These are phyloP conservation scores for Butyriboletus regius DNA, from an alignment of 1,284 basidiomycete species.

Conservation along the genomic window DNA sequence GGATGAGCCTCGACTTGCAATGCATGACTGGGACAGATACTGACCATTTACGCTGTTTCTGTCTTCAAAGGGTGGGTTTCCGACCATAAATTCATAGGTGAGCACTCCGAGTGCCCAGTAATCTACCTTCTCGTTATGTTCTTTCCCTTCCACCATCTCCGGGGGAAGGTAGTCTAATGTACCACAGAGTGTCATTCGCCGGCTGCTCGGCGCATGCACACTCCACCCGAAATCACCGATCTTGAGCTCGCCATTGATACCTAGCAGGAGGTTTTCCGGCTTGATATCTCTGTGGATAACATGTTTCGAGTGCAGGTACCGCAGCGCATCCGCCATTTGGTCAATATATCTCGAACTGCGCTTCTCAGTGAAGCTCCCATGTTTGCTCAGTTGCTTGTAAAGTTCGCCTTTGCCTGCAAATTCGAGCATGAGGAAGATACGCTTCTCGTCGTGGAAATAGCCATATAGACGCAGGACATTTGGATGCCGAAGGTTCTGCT, in stretches of 20 bases:
- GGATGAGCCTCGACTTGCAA: slow-evolving; percentile 1
- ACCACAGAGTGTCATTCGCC: slow-evolving; percentile 84
- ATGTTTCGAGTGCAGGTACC: slow-evolving; percentile 90
- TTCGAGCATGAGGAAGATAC: slow-evolving; percentile 97
- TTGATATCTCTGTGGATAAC: slow-evolving; percentile 99
- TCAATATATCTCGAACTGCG: slow-evolving; percentile 84
- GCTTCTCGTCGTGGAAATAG: slow-evolving; percentile 95
- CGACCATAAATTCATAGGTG: slow-evolving; percentile 90
- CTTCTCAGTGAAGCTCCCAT: slow-evolving; percentile 80
- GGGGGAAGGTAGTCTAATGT: slow-evolving; percentile 96
- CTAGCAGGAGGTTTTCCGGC: slow-evolving; percentile 92
- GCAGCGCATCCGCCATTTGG: slow-evolving; percentile 95
- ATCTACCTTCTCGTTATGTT: slow-evolving; percentile 85
- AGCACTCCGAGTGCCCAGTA: slow-evolving; percentile 96
- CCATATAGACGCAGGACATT: slow-evolving; percentile 91
- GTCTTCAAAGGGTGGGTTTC: slow-evolving; percentile 92
- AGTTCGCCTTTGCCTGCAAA: slow-evolving; percentile 93
- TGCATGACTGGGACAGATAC: slow-evolving; percentile 17
- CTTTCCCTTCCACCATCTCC: slow-evolving; percentile 92
- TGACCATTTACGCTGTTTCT: slow-evolving; percentile 66
- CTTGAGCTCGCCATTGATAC: slow-evolving; percentile 94
- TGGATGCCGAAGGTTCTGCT: slow-evolving; percentile 93
- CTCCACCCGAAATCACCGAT: slow-evolving; percentile 99
- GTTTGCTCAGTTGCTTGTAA: slow-evolving; percentile 88
- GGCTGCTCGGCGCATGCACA: slow-evolving; percentile 90